phyloP scores from a whole-genome alignment of 768 basidiomycete genomes.

The Tricholomella constricta region DNA sequence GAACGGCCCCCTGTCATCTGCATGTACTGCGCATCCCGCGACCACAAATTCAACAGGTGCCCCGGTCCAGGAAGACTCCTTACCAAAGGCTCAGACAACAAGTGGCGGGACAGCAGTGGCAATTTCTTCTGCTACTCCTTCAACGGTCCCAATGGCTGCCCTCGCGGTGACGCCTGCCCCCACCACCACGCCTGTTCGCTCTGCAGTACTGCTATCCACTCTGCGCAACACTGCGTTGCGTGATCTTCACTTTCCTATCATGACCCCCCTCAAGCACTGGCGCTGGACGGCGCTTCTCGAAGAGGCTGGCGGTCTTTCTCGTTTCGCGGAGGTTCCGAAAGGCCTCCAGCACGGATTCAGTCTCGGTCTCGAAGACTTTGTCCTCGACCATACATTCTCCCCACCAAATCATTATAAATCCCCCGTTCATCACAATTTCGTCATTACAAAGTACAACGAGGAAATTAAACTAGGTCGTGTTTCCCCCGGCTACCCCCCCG shows the following conservation, averaged over 20 bases:
- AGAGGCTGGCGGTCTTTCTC: neutral
- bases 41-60: neutral
- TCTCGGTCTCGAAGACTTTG: neutral
- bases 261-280: no score
- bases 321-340: no score
- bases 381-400: no score
- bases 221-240: slow-evolving; percentile 9
- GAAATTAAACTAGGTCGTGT: slow-evolving; percentile 1
- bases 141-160: slow-evolving; percentile 3
- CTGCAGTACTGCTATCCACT: slow-evolving; percentile 11
- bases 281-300: slow-evolving; percentile 9
- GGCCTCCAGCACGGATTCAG: no score
- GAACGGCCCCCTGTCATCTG: no score
- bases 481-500: neutral
- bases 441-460: neutral
- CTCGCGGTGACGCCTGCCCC: neutral
- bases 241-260: slow-evolving; percentile 15
- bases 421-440: neutral
- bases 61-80: neutral
- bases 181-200: slow-evolving; percentile 18
- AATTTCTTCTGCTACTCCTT: neutral
- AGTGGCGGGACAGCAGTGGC: neutral
- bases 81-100: neutral
- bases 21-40: neutral
- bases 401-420: slow-evolving; percentile 3